Percentiles rank a stretch among this genome's conserved stretches.
These are phyloP conservation scores for Wickerhamomyces silvicola DNA, from an alignment of 805 yeast genomes.

Conservation along the genomic window DNA sequence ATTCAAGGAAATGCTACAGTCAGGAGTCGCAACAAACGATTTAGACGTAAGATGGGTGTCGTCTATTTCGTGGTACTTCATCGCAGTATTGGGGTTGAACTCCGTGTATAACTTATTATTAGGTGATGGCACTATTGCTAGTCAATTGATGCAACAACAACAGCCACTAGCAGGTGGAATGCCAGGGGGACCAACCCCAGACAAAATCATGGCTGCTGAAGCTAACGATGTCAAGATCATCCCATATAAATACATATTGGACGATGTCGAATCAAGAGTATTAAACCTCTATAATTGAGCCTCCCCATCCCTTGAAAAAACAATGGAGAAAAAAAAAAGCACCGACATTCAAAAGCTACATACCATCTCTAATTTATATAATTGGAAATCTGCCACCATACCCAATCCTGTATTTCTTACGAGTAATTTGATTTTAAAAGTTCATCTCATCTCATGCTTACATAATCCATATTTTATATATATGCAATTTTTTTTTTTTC, in stretches of 20 bases:
- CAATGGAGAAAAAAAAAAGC: too few species aligned
- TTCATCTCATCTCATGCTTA: too few species aligned
- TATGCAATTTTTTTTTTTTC: too few species aligned
- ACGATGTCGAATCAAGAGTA: constrained; percentile 58
- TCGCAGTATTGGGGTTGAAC: constrained; percentile 75
- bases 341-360: too few species aligned
- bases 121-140: constrained; percentile 41
- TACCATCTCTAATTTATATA: too few species aligned
- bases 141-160: constrained; percentile 38
- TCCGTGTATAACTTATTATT: constrained; percentile 71
- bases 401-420: too few species aligned
- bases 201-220: constrained; percentile 57
- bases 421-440: too few species aligned
- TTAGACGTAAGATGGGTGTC: constrained; percentile 89
- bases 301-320: too few species aligned
- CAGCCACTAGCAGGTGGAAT: constrained; percentile 37
- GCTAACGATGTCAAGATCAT: constrained; percentile 70
- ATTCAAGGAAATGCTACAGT: constrained; percentile 89
- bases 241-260: constrained; percentile 48
- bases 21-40: constrained; percentile 77
- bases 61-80: constrained; percentile 93
- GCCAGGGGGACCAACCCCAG: constrained; percentile 25
- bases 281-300: too few species aligned
- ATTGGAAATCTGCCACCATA: too few species aligned
- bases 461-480: too few species aligned